Evolutionary conservation across 2,329 filamentous ascomycete genomes (phyloP).

Genomic region (Hymenoscyphus repandus): DNA sequence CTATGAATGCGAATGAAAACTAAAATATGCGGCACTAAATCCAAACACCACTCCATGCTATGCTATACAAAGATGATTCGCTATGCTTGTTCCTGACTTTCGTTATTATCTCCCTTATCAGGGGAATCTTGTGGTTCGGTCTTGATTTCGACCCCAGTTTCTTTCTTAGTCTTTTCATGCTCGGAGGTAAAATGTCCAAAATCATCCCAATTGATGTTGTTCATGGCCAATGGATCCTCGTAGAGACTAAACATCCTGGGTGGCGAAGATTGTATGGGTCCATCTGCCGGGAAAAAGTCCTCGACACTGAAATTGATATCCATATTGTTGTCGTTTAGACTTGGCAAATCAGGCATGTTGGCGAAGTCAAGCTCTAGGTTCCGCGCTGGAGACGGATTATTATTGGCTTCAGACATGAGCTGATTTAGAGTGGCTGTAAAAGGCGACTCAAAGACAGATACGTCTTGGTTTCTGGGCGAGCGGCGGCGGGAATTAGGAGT

Average conservation of each 20-base stretch:
- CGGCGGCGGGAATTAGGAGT: conserved; percentile 25
- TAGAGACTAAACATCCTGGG: conserved; percentile 34
- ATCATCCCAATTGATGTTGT: conserved; percentile 25
- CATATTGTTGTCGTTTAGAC: conserved; percentile 12
- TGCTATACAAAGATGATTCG: conserved; percentile 5
- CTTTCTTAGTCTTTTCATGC: conserved; percentile 5
- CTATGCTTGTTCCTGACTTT: conserved; percentile 5
- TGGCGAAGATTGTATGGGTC: conserved; percentile 41
- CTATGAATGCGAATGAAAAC: not conserved
- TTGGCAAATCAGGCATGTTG: conserved; percentile 29
- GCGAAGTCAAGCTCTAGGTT: conserved; percentile 30
- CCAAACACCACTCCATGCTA: conserved; percentile 24
- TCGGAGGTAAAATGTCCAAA: conserved; percentile 14
- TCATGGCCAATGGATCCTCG: conserved; percentile 24
- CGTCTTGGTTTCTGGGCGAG: conserved; percentile 23
- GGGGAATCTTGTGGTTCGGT: conserved; percentile 18
- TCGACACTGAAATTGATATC: conserved; percentile 29
- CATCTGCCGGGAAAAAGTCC: conserved; percentile 39
- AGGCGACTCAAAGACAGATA: conserved; percentile 30
- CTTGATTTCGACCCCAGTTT: conserved; percentile 15
- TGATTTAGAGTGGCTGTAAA: conserved; percentile 32
- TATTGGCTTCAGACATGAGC: conserved; percentile 29
- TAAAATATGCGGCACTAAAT: not conserved
- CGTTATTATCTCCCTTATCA: conserved; percentile 6
- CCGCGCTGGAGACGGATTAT: conserved; percentile 26